These are phyloP conservation scores for Aspergillus luchuensis DNA, from an alignment of 2,329 filamentous ascomycete species.

Conservation along the genomic window DNA sequence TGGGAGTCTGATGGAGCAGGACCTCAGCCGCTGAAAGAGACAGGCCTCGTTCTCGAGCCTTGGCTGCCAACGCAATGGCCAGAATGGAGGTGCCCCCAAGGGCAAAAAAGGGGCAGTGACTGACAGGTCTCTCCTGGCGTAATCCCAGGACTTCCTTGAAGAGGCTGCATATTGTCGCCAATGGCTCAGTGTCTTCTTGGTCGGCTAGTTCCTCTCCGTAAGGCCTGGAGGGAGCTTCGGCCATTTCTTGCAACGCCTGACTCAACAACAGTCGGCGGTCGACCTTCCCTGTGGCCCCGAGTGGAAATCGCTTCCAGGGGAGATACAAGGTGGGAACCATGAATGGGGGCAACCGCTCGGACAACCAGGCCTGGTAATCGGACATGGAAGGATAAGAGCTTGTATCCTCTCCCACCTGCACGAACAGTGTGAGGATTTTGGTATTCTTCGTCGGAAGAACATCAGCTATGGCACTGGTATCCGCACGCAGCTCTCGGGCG, in stretches of 20 bases:
- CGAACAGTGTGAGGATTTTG: too few species aligned
- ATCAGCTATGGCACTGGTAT: too few species aligned
- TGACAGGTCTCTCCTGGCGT: neutral
- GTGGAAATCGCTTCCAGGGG: neutral
- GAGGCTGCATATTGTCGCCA: neutral
- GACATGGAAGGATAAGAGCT: too few species aligned
- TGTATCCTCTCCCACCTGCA: too few species aligned
- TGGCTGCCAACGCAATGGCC: neutral
- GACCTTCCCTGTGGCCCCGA: neutral
- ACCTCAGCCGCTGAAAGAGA: neutral
- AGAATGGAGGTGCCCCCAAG: neutral
- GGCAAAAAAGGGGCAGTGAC: neutral
- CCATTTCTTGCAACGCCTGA: neutral
- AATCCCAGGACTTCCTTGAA: neutral
- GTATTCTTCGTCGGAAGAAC: too few species aligned
- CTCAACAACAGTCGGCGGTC: neutral
- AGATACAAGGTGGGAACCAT: neutral
- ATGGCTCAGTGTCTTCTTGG: too few species aligned
- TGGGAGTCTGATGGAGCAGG: neutral
- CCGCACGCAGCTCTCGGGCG: too few species aligned
- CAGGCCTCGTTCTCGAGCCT: neutral
- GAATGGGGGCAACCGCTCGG: neutral
- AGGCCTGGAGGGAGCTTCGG: neutral
- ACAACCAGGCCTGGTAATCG: neutral
- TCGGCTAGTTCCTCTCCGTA: neutral